Evolutionary conservation across 176 grass and related monocot genomes (phyloP), one percentile per base, ranked within the genome.

Genomic region (Lolium perenne): DNA sequence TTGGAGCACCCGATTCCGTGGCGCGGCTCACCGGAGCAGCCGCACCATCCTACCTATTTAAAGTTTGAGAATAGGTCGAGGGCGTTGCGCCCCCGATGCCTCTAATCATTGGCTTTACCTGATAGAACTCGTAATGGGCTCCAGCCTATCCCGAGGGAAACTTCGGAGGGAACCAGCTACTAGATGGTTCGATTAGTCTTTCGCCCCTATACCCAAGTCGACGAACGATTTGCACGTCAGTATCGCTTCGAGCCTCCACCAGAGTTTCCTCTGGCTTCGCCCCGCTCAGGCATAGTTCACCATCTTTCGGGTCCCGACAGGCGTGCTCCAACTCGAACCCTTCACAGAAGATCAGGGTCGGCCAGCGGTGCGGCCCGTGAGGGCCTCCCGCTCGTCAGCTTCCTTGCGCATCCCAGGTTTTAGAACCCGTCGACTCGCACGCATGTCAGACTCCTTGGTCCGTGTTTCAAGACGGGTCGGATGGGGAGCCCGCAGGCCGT

Each of bases 111-210:
- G 83, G 87, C 87, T 89, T 92, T 92, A 87, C 84, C 87, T 9
- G 85, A 90, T 85, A 88, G 85, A 93, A 93, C 85, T 93, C 88
- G 81, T 85, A 45, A 67, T 86, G 84, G 84, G 82, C 85, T 88
- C 92, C 58, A 88, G 79, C 85, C 85, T 90, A 90, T 90, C 72
- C 83, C 81, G 83, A 89, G 92, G 92, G 89, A 91, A 94, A 91
- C 92, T 94, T 94, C 89, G 84, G 87, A 91, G 92, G 92, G 89
- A 94, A 94, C 89, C 87, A 85, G 81, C 92, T 94, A 94, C 87
- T 94, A 92, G 89, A 94, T 94, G 87, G 92, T 94, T 94, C 89
- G 92, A 94, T 92, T 94, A 94, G 90, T 94, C 92, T 94, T 94
- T 94, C 77, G 89, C 92, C 87, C 89, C 89, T 94, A 94, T 92